Conservation (phyloP, 2,329 filamentous ascomycete genomes). For the Fusarium humuli region DNA sequence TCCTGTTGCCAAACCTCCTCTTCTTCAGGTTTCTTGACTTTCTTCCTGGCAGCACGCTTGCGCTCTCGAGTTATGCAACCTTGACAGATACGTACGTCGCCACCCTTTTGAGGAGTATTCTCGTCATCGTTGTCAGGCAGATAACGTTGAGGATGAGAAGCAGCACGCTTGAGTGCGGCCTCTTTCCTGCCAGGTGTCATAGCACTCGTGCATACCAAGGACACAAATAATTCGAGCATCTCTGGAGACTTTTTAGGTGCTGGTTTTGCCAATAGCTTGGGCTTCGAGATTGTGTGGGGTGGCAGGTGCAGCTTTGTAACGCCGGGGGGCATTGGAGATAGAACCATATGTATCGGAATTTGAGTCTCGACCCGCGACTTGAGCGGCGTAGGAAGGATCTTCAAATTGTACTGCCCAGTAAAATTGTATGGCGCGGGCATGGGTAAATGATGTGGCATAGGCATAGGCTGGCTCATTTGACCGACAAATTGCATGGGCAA, state of each 20-base stretch:
- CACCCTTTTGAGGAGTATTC: conserved; percentile 83
- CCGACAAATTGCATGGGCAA: conserved; percentile 46
- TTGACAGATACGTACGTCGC: conserved; percentile 90
- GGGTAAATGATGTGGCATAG: conserved; percentile 50
- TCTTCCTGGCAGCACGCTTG: conserved; percentile 91
- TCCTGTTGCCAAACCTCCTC: conserved; percentile 87
- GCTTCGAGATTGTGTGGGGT: conserved; percentile 91
- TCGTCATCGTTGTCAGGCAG: conserved; percentile 67
- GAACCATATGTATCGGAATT: conserved; percentile 85
- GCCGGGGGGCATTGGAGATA: conserved; percentile 79
- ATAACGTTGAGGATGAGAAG: conserved; percentile 54
- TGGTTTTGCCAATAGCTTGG: conserved; percentile 86
- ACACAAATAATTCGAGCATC: conserved; percentile 81
- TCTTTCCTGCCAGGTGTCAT: conserved; percentile 77
- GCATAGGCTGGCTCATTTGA: conserved; percentile 46
- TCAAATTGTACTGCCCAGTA: conserved; percentile 58
- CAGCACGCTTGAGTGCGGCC: conserved; percentile 72
- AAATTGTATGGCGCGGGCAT: conserved; percentile 49
- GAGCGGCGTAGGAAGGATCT: conserved; percentile 73
- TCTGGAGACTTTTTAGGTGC: conserved; percentile 74
- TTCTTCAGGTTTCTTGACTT: conserved; percentile 91
- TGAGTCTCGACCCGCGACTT: conserved; percentile 98
- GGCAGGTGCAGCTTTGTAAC: conserved; percentile 88
- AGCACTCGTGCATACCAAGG: conserved; percentile 90
- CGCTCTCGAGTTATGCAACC: conserved; percentile 93